Conservation (phyloP, 108 stramenopile species). For the Nitzschia inconspicua region DNA sequence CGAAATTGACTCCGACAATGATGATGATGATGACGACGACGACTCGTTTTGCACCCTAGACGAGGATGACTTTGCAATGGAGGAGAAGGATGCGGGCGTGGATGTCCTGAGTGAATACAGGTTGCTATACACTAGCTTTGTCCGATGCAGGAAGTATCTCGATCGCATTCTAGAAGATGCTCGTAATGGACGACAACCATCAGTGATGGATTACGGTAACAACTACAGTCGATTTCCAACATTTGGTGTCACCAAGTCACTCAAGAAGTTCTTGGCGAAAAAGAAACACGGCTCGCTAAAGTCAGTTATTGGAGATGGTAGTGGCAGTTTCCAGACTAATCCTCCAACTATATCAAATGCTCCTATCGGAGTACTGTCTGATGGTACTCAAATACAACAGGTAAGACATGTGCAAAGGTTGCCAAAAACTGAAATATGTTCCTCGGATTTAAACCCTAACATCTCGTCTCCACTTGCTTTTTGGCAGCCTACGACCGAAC, state of each 20-base stretch:
- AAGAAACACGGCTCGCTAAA: conserved; percentile 4
- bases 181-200: conserved; percentile 48
- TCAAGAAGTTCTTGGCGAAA: conserved; percentile 37
- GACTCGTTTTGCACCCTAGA: conserved; percentile 7
- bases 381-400: too few relatives aligned
- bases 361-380: conserved; percentile 13
- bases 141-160: conserved; percentile 75
- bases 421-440: too few relatives aligned
- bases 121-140: conserved; percentile 72
- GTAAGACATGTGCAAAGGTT: too few relatives aligned
- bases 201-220: conserved; percentile 29
- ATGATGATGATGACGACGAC: too few relatives aligned
- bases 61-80: background rate
- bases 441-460: too few relatives aligned
- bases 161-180: conserved; percentile 64
- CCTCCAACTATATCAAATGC: background rate
- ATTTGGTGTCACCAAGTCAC: conserved; percentile 23
- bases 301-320: conserved; percentile 2
- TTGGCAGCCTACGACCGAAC: too few relatives aligned
- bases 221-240: conserved; percentile 8
- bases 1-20: conserved; percentile 9
- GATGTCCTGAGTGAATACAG: conserved; percentile 51
- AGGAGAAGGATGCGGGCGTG: background rate
- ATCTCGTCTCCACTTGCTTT: too few relatives aligned
- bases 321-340: too few relatives aligned